Evolutionary conservation across 306 rosid species (phyloP).

Genomic region (Cicer judaicum): DNA sequence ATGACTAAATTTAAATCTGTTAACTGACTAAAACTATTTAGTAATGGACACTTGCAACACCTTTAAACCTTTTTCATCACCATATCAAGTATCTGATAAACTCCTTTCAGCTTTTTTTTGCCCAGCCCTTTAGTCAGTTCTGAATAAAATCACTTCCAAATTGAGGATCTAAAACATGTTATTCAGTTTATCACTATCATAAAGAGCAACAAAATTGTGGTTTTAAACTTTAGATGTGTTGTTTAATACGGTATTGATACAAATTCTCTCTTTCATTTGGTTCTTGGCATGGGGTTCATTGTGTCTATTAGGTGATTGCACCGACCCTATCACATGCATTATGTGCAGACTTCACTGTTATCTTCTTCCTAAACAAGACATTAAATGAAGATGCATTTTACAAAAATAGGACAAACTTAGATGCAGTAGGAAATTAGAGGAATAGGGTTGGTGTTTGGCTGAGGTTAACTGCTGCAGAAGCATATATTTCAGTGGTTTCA

Average conservation of each 20-base stretch:
- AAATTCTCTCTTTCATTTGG: background rate
- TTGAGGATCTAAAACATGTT: background rate
- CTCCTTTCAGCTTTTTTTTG: background rate
- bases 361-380: background rate
- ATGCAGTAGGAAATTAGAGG: too few species aligned
- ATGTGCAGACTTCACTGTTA: background rate
- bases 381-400: constrained; percentile 7
- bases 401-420: background rate
- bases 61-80: background rate
- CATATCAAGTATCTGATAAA: background rate
- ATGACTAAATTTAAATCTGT: background rate
- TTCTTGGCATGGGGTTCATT: background rate
- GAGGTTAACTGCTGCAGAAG: too few species aligned
- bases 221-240: constrained; percentile 24
- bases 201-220: background rate
- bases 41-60: background rate
- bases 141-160: background rate
- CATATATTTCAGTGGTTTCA: background rate
- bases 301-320: constrained; percentile 19
- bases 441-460: too few species aligned
- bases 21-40: constrained; percentile 12
- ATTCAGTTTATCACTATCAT: background rate
- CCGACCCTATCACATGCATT: background rate
- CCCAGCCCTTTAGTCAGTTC: constrained; percentile 11
- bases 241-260: background rate